Conservation (phyloP, 2,329 filamentous ascomycete species). For the Cladobotryum protrusum region DNA sequence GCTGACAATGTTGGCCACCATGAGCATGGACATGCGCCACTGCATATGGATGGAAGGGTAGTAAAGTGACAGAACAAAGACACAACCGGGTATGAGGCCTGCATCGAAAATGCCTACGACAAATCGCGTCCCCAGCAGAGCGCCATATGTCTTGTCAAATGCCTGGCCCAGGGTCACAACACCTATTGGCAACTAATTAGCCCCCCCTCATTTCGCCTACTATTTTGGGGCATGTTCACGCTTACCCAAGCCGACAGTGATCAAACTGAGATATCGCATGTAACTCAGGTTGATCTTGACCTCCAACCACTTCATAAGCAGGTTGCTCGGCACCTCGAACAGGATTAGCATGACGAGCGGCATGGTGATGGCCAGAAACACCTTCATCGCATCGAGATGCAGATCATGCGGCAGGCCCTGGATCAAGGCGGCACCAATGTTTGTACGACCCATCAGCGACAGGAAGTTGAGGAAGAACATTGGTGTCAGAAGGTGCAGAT, state of each 20-base stretch:
- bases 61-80: slow-evolving; percentile 19
- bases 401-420: slow-evolving; percentile 20
- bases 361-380: too few relatives aligned
- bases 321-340: slow-evolving; percentile 19
- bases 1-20: slow-evolving; percentile 19
- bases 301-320: slow-evolving; percentile 18
- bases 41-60: slow-evolving; percentile 18
- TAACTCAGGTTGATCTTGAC: too few relatives aligned
- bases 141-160: slow-evolving; percentile 17
- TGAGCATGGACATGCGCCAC: slow-evolving; percentile 19
- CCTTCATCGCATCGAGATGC: slow-evolving; percentile 10
- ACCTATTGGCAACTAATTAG: slow-evolving; percentile 7
- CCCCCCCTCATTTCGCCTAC: not conserved
- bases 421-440: slow-evolving; percentile 20
- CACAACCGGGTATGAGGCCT: slow-evolving; percentile 20
- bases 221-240: not conserved
- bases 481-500: slow-evolving; percentile 16
- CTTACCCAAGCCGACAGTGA: slow-evolving; percentile 16
- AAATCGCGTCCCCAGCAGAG: slow-evolving; percentile 17
- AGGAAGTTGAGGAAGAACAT: slow-evolving; percentile 24
- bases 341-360: not conserved
- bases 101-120: slow-evolving; percentile 20
- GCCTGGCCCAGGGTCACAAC: slow-evolving; percentile 20
- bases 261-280: slow-evolving; percentile 3
- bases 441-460: slow-evolving; percentile 21